A percentile compares a stretch with the other conserved stretches of the same genome.
Evolutionary conservation across 345 rosid species (phyloP).

Genomic region (Gossypium ekmanianum): DNA sequence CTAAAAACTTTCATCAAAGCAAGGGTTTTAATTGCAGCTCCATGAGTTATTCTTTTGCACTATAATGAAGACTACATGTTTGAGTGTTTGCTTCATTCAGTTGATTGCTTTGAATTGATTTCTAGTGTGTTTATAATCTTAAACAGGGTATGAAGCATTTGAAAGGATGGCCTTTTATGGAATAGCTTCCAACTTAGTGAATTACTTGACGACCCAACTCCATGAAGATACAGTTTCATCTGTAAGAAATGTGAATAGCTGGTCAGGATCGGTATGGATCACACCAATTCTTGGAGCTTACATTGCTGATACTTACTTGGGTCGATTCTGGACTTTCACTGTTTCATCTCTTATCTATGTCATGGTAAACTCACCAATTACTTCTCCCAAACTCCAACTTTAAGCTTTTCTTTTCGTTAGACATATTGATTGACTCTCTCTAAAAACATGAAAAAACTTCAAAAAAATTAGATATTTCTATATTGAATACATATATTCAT

Average conservation of each 20-base stretch:
- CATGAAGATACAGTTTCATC: conserved; percentile 88
- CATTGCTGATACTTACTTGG: conserved; percentile 78
- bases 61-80: neutral
- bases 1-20: neutral
- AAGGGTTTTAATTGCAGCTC: neutral
- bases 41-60: neutral
- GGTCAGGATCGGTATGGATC: conserved; percentile 93
- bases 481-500: too few relatives aligned
- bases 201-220: conserved; percentile 72
- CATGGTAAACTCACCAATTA: conserved; percentile 36
- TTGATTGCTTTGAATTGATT: neutral
- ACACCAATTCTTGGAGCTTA: conserved; percentile 89
- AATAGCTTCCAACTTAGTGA: conserved; percentile 77
- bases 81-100: too few relatives aligned
- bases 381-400: neutral
- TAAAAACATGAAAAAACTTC: too few relatives aligned
- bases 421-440: too few relatives aligned
- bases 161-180: conserved; percentile 97
- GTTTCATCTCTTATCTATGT: conserved; percentile 75
- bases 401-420: neutral
- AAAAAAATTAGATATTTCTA: too few relatives aligned
- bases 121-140: neutral
- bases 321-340: conserved; percentile 94
- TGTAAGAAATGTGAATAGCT: conserved; percentile 80
- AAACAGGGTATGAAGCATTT: conserved; percentile 86